These are phyloP conservation scores for Pisolithus microcarpus DNA, from an alignment of 768 basidiomycete genomes.

Conservation along the genomic window DNA sequence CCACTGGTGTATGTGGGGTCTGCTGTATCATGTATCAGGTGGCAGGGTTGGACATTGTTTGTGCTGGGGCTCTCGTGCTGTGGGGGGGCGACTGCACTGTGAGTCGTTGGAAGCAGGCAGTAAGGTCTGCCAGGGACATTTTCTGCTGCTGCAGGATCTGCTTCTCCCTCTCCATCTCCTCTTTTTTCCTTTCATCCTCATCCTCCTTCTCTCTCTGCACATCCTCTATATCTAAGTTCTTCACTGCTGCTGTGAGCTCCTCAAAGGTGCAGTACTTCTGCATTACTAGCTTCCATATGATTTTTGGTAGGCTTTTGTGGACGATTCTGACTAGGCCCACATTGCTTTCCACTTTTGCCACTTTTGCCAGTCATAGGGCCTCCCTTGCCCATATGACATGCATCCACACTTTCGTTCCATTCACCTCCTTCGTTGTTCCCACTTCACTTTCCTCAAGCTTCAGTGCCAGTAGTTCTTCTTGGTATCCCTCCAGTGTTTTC, in stretches of 20 bases:
- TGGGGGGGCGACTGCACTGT: no score
- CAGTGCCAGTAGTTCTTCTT: not conserved
- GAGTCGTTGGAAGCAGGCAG: not conserved
- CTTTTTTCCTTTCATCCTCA: not conserved
- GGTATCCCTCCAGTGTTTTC: not conserved
- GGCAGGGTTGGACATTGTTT: no score
- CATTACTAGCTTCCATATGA: not conserved
- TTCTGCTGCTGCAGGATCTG: not conserved
- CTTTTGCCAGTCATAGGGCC: not conserved
- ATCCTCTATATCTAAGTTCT: not conserved
- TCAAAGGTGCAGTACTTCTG: not conserved
- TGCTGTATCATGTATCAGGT: not conserved
- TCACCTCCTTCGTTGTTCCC: not conserved
- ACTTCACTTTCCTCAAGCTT: not conserved
- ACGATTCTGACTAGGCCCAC: not conserved
- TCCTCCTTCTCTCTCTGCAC: not conserved
- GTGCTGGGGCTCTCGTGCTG: no score
- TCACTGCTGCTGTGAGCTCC: not conserved
- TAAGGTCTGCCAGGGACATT: not conserved
- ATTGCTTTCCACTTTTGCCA: not conserved
- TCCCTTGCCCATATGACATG: not conserved
- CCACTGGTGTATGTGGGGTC: not conserved
- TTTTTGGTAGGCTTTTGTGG: not conserved
- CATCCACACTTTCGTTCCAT: not conserved
- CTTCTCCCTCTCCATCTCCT: not conserved